A percentile compares a stretch with the other conserved stretches of the same genome.
Evolutionary conservation across 345 rosid species (phyloP).

Genomic region (Brassica juncea): DNA sequence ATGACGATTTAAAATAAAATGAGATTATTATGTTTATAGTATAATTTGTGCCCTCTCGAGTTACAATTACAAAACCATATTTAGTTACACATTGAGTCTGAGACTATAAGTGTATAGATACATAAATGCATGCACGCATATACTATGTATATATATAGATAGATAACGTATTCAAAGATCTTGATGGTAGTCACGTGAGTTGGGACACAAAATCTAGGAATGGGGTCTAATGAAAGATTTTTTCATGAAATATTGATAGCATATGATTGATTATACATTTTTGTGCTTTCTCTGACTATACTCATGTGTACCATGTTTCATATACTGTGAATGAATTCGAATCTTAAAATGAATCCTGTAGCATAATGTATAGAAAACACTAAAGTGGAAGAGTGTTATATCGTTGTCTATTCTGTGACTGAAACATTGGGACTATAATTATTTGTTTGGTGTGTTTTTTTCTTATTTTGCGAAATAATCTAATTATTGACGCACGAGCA

Average conservation of each 20-base stretch:
- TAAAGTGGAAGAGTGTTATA: slow-evolving; percentile 10
- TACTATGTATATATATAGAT: neutral
- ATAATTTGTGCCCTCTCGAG: neutral
- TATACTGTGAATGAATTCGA: slow-evolving; percentile 17
- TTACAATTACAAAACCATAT: neutral
- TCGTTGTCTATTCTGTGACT: slow-evolving; percentile 20
- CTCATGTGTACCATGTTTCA: slow-evolving; percentile 34
- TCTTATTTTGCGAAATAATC: slow-evolving; percentile 16
- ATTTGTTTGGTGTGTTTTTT: slow-evolving; percentile 20
- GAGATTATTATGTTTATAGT: neutral
- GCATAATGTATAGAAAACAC: neutral
- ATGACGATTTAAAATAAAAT: neutral
- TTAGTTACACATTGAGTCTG: neutral
- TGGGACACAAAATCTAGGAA: slow-evolving; percentile 27
- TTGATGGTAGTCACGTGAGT: slow-evolving; percentile 21
- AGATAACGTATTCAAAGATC: neutral
- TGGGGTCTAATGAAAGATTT: slow-evolving; percentile 27
- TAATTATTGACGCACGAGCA: slow-evolving; percentile 36
- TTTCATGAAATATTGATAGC: slow-evolving; percentile 8
- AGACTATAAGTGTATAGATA: neutral
- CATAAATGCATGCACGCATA: neutral
- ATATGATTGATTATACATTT: slow-evolving; percentile 9
- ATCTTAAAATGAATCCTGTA: slow-evolving; percentile 25
- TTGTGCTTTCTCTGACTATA: slow-evolving; percentile 26
- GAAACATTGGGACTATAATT: slow-evolving; percentile 7